Base-by-base conservation (phyloP, 306 rosid genomes). In the Vigna reflexopilosa region DNA sequence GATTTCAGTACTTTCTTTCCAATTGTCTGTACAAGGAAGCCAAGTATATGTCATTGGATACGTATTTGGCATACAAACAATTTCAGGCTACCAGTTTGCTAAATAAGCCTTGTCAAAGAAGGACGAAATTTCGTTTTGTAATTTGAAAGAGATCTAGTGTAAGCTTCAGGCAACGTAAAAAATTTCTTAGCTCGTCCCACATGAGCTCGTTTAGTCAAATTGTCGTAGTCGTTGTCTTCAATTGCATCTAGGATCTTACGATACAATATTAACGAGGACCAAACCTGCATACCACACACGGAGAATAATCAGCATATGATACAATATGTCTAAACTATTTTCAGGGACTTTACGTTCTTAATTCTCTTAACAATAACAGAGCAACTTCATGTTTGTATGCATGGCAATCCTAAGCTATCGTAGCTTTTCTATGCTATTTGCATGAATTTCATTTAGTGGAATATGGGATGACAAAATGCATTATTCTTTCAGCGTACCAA, bases 201-300 rank as follows among this genome's bases (percentile, higher is more conserved):
- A 7, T 82, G 87, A 7, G 96, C 98, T 78, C 94, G 80, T 76
- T 88, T 94, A 61, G 91, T 90, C 82, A 94, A 86, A 82, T 90
- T 94, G 76, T 92, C 86, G 6, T 92, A 92, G 55, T 88, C 94
- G 51, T 94, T 92, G 6, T 86, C 93, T 72, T 92, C 96, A 5
- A 92, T 94, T 58, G 90, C 94, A 50, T 92, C 97, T 85, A 90
- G 76, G 42, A 94, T 94, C 79, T 85, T 78, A 0, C 97, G 80
- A 65, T 94, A 94, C 80, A 92, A 52, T 56, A 94, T 73, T 52
- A 94, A 72, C 1, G 97, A 89, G 1, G 97, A 90, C 96, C 96
- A 94, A 49, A 91, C 97, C 98, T 93, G 82, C 80, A 84, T 40
- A 78, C 47, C 75, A 77, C 47, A 48, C 81, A 36, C 63, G 65